phyloP scores from a whole-genome alignment of 192 early-diverging fungal genomes.

The Podila verticillata region DNA sequence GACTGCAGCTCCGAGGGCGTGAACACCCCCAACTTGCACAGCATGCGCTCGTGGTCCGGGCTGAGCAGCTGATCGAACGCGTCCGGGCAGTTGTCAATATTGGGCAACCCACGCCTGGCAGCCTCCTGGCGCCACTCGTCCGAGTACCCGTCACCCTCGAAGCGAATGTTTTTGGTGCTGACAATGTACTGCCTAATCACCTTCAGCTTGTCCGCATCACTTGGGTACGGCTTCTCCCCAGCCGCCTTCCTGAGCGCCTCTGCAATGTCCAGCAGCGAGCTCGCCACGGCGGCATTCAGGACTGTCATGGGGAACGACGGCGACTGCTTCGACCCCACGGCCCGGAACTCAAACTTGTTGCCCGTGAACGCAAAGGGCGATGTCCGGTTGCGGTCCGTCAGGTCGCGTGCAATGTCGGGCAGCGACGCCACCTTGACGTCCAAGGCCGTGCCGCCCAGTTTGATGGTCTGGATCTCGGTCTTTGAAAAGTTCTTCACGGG shows the following conservation, averaged over 20 bases:
- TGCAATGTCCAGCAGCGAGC: constrained; percentile 75
- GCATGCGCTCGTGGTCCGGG: constrained; percentile 73
- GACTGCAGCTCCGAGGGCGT: constrained; percentile 85
- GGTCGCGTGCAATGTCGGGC: constrained; percentile 90
- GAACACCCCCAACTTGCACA: constrained; percentile 83
- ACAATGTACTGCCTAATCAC: constrained; percentile 87
- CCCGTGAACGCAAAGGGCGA: constrained; percentile 99
- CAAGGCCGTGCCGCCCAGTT: constrained; percentile 92
- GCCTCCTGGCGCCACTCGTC: constrained; percentile 92
- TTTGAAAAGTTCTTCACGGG: constrained; percentile 85
- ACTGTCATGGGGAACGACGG: constrained; percentile 94
- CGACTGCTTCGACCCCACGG: constrained; percentile 96
- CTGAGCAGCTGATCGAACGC: constrained; percentile 86
- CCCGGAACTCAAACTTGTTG: constrained; percentile 99
- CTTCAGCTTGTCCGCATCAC: constrained; percentile 84
- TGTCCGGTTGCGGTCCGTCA: constrained; percentile 98
- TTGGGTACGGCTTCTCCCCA: constrained; percentile 77
- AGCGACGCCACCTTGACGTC: constrained; percentile 95
- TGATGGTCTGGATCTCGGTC: constrained; percentile 88
- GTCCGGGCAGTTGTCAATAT: constrained; percentile 88
- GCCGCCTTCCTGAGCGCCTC: constrained; percentile 79
- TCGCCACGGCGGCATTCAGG: constrained; percentile 90
- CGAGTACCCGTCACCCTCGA: constrained; percentile 97
- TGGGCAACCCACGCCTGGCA: constrained; percentile 90
- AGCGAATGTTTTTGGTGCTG: constrained; percentile 83